Percentiles rank a stretch among this genome's conserved stretches.
These are phyloP conservation scores for Termitomyces sp. DNA, from an alignment of 768 basidiomycete species.

Conservation along the genomic window DNA sequence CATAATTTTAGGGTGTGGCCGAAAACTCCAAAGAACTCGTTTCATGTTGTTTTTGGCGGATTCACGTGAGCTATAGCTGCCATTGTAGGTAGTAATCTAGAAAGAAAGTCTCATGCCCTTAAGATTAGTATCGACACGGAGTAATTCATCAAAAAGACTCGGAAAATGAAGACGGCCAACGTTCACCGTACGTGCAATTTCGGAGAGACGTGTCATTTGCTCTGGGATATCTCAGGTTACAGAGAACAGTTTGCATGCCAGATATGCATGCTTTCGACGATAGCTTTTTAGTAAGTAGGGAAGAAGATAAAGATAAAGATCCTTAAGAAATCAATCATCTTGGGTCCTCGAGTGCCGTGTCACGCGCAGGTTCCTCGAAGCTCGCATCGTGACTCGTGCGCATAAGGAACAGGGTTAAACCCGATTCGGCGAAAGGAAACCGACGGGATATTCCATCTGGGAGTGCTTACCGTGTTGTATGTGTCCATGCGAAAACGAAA, in stretches of 20 bases:
- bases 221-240: neutral
- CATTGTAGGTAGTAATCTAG: too few relatives aligned
- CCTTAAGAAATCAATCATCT: too few relatives aligned
- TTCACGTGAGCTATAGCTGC: neutral
- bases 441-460: neutral
- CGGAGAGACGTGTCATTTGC: neutral
- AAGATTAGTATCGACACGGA: neutral
- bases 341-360: too few relatives aligned
- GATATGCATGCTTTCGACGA: neutral
- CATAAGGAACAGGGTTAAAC: too few relatives aligned
- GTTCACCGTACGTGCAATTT: neutral
- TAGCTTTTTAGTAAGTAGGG: too few relatives aligned
- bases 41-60: neutral
- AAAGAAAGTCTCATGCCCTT: too few relatives aligned
- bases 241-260: neutral
- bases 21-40: neutral
- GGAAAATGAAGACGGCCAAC: neutral
- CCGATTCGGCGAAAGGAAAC: too few relatives aligned
- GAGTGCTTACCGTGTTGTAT: neutral
- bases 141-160: neutral
- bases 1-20: neutral
- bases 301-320: too few relatives aligned
- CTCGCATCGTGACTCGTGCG: too few relatives aligned
- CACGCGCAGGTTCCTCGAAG: too few relatives aligned
- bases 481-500: too few relatives aligned